Base-by-base conservation (phyloP, 768 basidiomycete genomes). In the Collybiopsis confluens region DNA sequence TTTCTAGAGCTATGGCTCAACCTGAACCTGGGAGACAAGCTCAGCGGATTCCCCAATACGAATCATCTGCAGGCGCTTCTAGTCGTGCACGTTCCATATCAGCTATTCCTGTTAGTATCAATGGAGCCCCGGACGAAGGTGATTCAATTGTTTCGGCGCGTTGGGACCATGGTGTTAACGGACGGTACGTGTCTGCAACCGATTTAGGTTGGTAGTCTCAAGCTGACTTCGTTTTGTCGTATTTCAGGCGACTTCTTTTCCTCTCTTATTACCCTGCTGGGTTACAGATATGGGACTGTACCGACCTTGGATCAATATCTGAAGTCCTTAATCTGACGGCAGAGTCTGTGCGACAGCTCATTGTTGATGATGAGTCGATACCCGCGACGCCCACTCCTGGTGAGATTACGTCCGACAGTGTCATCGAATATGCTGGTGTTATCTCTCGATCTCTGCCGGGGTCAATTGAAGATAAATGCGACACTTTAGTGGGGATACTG, bases 201-300 rank as follows among this genome's bases (percentile, higher is more conserved):
- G 59, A 58, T 26, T 56, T 53, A 60, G 59, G 26, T 11, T 23
- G 11, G 41, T 9, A 47, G 26, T 30, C 18, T n/a, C 9, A n/a
- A 6, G 8, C 20, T 20, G 15, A 24, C 27, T n/a, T 9, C n/a
- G n/a, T 41, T 27, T 43, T 53, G 35, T 5, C 30, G 6, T 20
- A n/a, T 5, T 9, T 30, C 47, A 77, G 78, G 40, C 70, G 74
- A 23, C 59, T 84, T 5, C 72, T 85, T 10, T 63, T 86, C 47
- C 67, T 85, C 15, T 82, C 75, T 4, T 86, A 85, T 59, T 23
- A 53, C 36, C 56, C 62, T 28, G 66, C 68, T 16, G 79, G 83
- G n/a, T 59, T 82, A 50, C 80, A 85, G 62, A 66, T 82, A 36
- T 83, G 82, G 82, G 82, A 83, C 57, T 78, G 80, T 59, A 72